These are phyloP conservation scores for Ophiostoma himal-ulmi DNA, from an alignment of 2,329 filamentous ascomycete genomes.

Conservation along the genomic window DNA sequence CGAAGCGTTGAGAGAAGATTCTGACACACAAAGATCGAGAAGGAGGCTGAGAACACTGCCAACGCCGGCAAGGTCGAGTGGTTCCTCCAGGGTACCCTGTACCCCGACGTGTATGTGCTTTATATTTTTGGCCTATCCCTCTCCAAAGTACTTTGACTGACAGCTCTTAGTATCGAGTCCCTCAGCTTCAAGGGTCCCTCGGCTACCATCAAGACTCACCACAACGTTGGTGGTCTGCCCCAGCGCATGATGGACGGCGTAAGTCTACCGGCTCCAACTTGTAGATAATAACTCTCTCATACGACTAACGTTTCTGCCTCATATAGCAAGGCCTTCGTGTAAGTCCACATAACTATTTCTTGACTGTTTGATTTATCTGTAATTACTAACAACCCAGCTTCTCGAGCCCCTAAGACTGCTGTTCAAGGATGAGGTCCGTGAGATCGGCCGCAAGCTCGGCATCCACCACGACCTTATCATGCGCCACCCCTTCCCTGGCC, in stretches of 20 bases:
- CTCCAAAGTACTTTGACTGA: neutral
- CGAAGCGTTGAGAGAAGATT: neutral
- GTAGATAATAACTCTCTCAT: neutral
- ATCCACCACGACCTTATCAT: constrained; percentile 71
- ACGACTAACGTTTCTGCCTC: neutral
- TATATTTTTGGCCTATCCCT: neutral
- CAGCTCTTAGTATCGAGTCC: constrained; percentile 40
- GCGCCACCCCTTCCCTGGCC: constrained; percentile 45
- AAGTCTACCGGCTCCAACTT: constrained; percentile 19
- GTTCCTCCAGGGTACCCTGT: constrained; percentile 73
- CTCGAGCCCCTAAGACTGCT: constrained; percentile 75
- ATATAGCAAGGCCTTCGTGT: constrained; percentile 22
- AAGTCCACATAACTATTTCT: neutral
- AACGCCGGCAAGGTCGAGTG: constrained; percentile 73
- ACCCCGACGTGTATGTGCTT: constrained; percentile 33
- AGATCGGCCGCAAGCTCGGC: constrained; percentile 60
- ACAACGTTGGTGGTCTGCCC: constrained; percentile 43
- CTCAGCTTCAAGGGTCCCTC: constrained; percentile 45
- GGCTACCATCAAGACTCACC: constrained; percentile 48
- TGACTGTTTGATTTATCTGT: neutral
- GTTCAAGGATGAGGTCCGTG: constrained; percentile 71
- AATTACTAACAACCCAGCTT: constrained; percentile 39
- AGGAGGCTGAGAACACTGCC: constrained; percentile 58
- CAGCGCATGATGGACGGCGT: constrained; percentile 35
- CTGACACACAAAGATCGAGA: constrained; percentile 50